Evolutionary conservation across 2,329 filamentous ascomycete genomes (phyloP).

Genomic region (Cladosporium sp.): DNA sequence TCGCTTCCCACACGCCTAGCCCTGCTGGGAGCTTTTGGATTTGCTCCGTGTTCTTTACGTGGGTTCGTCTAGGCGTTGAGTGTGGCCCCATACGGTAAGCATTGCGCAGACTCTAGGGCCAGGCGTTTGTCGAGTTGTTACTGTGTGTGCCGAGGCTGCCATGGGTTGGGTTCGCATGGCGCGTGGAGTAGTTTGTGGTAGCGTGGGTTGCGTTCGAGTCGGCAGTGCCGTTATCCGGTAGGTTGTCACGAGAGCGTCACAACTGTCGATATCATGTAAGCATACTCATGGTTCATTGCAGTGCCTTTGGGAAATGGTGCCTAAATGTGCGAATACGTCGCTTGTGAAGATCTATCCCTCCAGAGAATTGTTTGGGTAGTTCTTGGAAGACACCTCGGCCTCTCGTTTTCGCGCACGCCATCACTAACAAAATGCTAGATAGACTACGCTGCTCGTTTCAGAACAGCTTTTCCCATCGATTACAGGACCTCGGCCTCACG

Average conservation of each 20-base stretch:
- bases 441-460: background rate
- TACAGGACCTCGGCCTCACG: background rate
- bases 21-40: background rate
- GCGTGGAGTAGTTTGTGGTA: background rate
- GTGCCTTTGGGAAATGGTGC: background rate
- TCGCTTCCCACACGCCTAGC: too few species aligned
- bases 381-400: background rate
- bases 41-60: background rate
- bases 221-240: conserved; percentile 8
- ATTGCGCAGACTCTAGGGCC: background rate
- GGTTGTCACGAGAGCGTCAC: conserved; percentile 6
- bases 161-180: background rate
- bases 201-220: background rate
- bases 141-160: conserved; percentile 1
- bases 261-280: background rate
- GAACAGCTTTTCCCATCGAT: background rate
- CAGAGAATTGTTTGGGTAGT: background rate
- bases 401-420: background rate
- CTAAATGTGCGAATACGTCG: background rate
- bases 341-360: background rate
- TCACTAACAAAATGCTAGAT: background rate
- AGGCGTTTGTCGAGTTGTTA: background rate
- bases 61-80: background rate
- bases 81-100: background rate
- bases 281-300: background rate